Evolutionary conservation across 1,284 basidiomycete genomes (phyloP).

Genomic region (Cutaneotrichosporon sp.): DNA sequence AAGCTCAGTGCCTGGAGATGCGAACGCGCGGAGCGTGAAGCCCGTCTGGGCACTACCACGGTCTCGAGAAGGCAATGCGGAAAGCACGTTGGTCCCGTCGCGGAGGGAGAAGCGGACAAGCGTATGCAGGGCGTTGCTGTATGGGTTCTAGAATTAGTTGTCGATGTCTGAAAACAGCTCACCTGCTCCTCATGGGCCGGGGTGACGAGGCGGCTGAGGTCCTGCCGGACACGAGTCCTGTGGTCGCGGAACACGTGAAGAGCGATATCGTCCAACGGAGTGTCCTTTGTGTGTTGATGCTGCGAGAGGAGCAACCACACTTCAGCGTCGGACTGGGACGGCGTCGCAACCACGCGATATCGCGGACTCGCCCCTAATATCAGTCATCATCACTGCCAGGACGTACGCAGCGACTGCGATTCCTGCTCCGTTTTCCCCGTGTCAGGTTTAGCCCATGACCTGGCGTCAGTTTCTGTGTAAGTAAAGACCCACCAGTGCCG

Average conservation of each 20-base stretch:
- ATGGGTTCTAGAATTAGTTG: constrained; percentile 42
- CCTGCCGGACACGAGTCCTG: constrained; percentile 2
- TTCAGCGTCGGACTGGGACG: constrained; percentile 33
- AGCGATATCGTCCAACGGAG: constrained; percentile 64
- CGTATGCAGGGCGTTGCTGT: constrained; percentile 71
- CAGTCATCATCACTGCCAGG: neutral
- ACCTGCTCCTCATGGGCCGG: constrained; percentile 12
- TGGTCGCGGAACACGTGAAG: constrained; percentile 54
- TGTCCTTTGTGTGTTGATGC: constrained; percentile 61
- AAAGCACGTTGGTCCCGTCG: constrained; percentile 19
- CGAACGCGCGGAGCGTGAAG: constrained; percentile 42
- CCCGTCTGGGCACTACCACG: constrained; percentile 34
- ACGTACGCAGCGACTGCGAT: constrained; percentile 5
- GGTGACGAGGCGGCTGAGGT: neutral
- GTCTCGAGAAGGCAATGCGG: constrained; percentile 35
- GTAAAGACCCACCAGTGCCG: constrained; percentile 62
- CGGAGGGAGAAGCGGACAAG: constrained; percentile 51
- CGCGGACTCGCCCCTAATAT: constrained; percentile 24
- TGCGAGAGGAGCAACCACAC: constrained; percentile 77
- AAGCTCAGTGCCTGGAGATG: constrained; percentile 19
- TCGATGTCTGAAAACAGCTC: neutral
- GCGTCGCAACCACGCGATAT: constrained; percentile 20
- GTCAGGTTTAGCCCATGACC: constrained; percentile 54
- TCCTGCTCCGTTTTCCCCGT: neutral
- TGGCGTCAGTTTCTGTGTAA: constrained; percentile 29